Evolutionary conservation across 1,284 basidiomycete species (phyloP).

Genomic region (Tylopilus sp.): DNA sequence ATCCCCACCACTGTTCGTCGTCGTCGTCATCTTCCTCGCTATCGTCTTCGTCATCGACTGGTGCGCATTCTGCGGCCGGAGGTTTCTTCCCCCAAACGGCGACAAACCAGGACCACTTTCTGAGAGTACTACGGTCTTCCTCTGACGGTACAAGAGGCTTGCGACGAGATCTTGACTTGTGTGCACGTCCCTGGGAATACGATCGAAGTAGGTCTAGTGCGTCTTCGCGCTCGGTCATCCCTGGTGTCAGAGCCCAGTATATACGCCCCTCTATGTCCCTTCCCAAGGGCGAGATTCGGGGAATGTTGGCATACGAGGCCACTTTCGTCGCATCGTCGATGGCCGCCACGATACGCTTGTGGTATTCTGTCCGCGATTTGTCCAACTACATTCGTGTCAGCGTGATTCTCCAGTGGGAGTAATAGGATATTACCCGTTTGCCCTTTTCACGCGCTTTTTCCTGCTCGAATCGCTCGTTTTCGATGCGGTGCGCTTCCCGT

Average conservation of each 20-base stretch:
- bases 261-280: slow-evolving; percentile 50
- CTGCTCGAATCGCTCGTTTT: slow-evolving; percentile 49
- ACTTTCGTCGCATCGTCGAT: slow-evolving; percentile 35
- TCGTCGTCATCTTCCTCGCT: slow-evolving; percentile 34
- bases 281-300: slow-evolving; percentile 51
- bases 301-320: slow-evolving; percentile 36
- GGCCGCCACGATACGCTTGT: slow-evolving; percentile 20
- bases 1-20: slow-evolving; percentile 66
- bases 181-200: slow-evolving; percentile 29
- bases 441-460: slow-evolving; percentile 36
- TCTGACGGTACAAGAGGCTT: slow-evolving; percentile 42
- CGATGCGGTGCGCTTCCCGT: slow-evolving; percentile 46
- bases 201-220: slow-evolving; percentile 45
- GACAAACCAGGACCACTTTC: slow-evolving; percentile 72
- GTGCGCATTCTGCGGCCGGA: slow-evolving; percentile 27
- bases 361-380: slow-evolving; percentile 24
- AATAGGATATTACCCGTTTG: slow-evolving; percentile 37
- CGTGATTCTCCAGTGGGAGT: neutral
- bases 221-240: slow-evolving; percentile 45
- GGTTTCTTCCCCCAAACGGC: slow-evolving; percentile 65
- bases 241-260: slow-evolving; percentile 56
- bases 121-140: slow-evolving; percentile 48
- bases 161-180: slow-evolving; percentile 36
- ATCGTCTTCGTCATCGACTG: slow-evolving; percentile 20
- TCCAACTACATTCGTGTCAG: slow-evolving; percentile 21